These are phyloP conservation scores for Metschnikowia dekortorum DNA, from an alignment of 805 yeast species.

Conservation along the genomic window DNA sequence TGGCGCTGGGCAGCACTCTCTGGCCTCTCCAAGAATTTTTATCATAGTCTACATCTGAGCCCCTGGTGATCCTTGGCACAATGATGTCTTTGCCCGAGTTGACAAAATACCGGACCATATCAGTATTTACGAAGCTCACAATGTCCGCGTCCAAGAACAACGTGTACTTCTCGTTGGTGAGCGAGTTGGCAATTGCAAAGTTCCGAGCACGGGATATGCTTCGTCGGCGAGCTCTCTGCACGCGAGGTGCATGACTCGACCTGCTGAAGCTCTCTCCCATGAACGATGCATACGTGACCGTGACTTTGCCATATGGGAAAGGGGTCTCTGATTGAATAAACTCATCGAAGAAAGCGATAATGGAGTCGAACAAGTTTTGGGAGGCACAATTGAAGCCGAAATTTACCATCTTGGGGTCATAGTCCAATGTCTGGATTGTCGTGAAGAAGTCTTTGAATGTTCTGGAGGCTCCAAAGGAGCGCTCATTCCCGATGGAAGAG, in stretches of 20 bases:
- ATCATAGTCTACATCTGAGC: conserved; percentile 31
- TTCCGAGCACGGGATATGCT: conserved; percentile 35
- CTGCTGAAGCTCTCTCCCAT: conserved; percentile 9
- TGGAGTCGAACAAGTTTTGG: conserved; percentile 20
- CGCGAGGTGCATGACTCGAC: conserved; percentile 9
- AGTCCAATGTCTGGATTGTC: conserved; percentile 24
- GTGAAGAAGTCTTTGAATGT: conserved; percentile 29
- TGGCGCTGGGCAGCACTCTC: conserved; percentile 27
- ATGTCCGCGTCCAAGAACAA: conserved; percentile 38
- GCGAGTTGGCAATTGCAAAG: conserved; percentile 26
- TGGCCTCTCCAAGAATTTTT: conserved; percentile 39
- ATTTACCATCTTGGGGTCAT: conserved; percentile 16
- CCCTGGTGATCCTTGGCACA: conserved; percentile 32
- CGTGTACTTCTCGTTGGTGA: conserved; percentile 29
- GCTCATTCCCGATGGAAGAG: conserved; percentile 24
- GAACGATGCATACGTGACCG: conserved; percentile 13
- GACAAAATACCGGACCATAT: conserved; percentile 25
- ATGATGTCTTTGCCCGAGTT: conserved; percentile 29
- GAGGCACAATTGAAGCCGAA: conserved; percentile 33
- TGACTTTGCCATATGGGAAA: conserved; percentile 9
- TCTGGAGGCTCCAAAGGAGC: conserved; percentile 35
- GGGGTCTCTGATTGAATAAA: conserved; percentile 1
- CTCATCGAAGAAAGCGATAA: conserved; percentile 17
- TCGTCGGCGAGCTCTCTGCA: conserved; percentile 34
- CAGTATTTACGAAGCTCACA: conserved; percentile 19